Evolutionary conservation across 805 yeast species (phyloP).

Genomic region (Saccharomycopsis sp.): DNA sequence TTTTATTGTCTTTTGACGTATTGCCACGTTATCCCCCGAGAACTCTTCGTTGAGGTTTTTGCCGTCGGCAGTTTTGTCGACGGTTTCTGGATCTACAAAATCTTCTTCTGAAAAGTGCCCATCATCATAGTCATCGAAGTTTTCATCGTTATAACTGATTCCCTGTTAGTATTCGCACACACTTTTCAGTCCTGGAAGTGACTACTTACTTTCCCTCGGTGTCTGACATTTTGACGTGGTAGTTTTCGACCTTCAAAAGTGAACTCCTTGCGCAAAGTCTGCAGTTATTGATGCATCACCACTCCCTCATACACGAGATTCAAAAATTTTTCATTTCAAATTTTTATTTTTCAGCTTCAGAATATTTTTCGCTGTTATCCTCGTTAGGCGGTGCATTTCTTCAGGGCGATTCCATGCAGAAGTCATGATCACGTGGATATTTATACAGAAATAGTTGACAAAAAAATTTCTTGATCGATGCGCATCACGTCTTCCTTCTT

Average conservation of each 20-base stretch:
- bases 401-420: too few species aligned
- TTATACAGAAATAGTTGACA: not conserved
- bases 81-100: slow-evolving; percentile 29
- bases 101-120: slow-evolving; percentile 77
- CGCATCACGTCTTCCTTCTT: not conserved
- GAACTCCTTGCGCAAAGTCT: too few species aligned
- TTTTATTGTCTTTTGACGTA: slow-evolving; percentile 51
- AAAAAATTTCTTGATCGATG: not conserved
- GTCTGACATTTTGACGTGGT: slow-evolving; percentile 8
- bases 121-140: slow-evolving; percentile 76
- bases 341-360: not conserved
- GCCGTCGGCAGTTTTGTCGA: slow-evolving; percentile 30
- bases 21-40: slow-evolving; percentile 51
- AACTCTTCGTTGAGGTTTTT: slow-evolving; percentile 29
- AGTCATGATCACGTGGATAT: not conserved
- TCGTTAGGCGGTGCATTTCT: not conserved
- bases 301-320: not conserved
- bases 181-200: not conserved
- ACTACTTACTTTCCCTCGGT: slow-evolving; percentile 12
- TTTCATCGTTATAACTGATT: slow-evolving; percentile 59
- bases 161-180: not conserved
- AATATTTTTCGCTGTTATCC: too few species aligned
- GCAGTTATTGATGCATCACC: too few species aligned
- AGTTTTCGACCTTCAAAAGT: not conserved
- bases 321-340: not conserved